These are phyloP conservation scores for Sporodiniella umbellata DNA, from an alignment of 371 early-diverging fungal genomes.

Conservation along the genomic window DNA sequence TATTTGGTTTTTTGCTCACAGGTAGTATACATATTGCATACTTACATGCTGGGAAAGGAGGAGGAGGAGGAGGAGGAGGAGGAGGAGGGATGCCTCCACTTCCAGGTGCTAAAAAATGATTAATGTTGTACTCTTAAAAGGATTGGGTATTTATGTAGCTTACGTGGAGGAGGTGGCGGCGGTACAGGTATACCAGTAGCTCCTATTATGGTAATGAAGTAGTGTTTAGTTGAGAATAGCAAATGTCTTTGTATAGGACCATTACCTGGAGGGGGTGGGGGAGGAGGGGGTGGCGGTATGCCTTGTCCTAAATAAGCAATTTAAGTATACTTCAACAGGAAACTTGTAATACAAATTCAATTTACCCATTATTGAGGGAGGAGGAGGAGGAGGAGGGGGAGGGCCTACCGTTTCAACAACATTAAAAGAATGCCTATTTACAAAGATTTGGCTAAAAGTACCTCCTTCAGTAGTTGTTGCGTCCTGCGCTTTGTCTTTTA, in stretches of 20 bases:
- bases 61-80: constrained; percentile 23
- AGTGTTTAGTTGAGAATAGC: not conserved
- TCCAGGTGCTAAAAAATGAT: constrained; percentile 7
- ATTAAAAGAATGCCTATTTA: no score
- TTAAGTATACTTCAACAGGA: not conserved
- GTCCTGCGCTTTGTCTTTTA: not conserved
- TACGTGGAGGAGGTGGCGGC: constrained; percentile 13
- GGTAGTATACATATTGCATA: no score
- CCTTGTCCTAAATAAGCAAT: not conserved
- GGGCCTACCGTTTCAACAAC: no score
- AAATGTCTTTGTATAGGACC: no score
- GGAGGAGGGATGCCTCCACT: constrained; percentile 9
- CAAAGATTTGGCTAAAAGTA: no score
- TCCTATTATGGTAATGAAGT: no score
- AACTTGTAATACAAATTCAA: not conserved
- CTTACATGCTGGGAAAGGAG: no score
- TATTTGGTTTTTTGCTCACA: no score
- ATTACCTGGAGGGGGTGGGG: not conserved
- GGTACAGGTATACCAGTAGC: constrained; percentile 6
- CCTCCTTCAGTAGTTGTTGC: not conserved
- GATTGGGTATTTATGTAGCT: not conserved
- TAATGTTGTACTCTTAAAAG: no score
- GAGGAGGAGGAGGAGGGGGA: not conserved
- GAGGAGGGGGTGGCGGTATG: constrained; percentile 9
- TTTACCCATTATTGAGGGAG: not conserved